These are phyloP conservation scores for Hawksworthiomyces lignivorus DNA, from an alignment of 2,329 filamentous ascomycete genomes.

Conservation along the genomic window DNA sequence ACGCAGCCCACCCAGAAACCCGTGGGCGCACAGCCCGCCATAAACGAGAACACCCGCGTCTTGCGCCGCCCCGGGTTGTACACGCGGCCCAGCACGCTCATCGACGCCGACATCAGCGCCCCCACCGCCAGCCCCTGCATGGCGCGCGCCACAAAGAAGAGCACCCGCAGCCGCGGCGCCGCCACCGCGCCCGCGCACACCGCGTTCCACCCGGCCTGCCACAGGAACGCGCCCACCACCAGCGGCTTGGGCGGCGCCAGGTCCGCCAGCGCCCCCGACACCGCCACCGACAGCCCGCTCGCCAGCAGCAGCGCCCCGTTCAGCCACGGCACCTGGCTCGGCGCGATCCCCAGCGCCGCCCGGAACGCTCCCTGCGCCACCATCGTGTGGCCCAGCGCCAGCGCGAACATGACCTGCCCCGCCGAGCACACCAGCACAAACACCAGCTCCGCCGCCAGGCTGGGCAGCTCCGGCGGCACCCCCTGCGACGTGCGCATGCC, in stretches of 20 bases:
- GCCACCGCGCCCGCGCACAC: constrained; percentile 68
- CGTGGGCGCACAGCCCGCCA: too few relatives aligned
- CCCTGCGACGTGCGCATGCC: constrained; percentile 49
- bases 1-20: too few relatives aligned
- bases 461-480: constrained; percentile 46
- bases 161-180: too few relatives aligned
- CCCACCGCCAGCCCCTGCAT: too few relatives aligned
- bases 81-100: too few relatives aligned
- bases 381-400: constrained; percentile 69
- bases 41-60: too few relatives aligned
- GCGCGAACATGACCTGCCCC: constrained; percentile 66
- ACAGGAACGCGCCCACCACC: constrained; percentile 66
- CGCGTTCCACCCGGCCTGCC: constrained; percentile 73
- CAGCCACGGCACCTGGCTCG: constrained; percentile 78
- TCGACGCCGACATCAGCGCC: too few relatives aligned
- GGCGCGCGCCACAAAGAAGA: too few relatives aligned
- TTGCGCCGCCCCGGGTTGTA: too few relatives aligned
- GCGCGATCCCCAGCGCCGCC: constrained; percentile 80
- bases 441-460: constrained; percentile 70
- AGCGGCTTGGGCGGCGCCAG: constrained; percentile 62
- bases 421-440: constrained; percentile 81
- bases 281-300: constrained; percentile 16
- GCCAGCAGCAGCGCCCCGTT: constrained; percentile 53
- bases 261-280: not conserved
- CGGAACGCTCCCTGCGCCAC: constrained; percentile 81